A percentile compares a stretch with the other conserved stretches of the same genome.
phyloP scores from a whole-genome alignment of 768 basidiomycete genomes.

The Suillus lakei region DNA sequence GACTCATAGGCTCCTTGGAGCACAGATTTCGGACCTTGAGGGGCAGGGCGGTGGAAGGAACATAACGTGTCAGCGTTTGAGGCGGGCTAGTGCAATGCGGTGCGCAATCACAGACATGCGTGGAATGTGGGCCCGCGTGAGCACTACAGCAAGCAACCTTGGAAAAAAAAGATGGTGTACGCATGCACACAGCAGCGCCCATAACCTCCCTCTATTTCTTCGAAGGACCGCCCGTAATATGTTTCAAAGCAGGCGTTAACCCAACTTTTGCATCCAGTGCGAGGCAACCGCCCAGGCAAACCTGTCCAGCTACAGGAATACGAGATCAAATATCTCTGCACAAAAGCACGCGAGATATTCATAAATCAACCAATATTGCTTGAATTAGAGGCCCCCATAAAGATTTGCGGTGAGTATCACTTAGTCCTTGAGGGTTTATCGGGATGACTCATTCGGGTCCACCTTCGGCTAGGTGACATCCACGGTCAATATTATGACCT shows the following conservation, averaged over 20 bases:
- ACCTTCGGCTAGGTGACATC: slow-evolving; percentile 77
- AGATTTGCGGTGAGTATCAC: slow-evolving; percentile 88
- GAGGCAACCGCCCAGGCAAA: slow-evolving; percentile 98
- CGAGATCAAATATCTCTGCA: slow-evolving; percentile 99
- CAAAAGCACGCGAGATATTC: slow-evolving; percentile 98
- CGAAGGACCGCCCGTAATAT: slow-evolving; percentile 3
- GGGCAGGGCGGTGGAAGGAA: neutral
- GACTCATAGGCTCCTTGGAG: slow-evolving; percentile 15
- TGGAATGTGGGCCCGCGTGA: slow-evolving; percentile 9
- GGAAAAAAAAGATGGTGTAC: slow-evolving; percentile 13
- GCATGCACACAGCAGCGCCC: slow-evolving; percentile 7
- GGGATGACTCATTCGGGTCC: slow-evolving; percentile 27
- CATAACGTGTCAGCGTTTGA: neutral
- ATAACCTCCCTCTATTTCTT: slow-evolving; percentile 6
- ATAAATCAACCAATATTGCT: slow-evolving; percentile 98
- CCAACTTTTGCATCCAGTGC: slow-evolving; percentile 59
- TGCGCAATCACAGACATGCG: slow-evolving; percentile 1
- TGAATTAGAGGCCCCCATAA: slow-evolving; percentile 98
- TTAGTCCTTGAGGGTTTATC: slow-evolving; percentile 22
- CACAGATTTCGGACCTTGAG: slow-evolving; percentile 7
- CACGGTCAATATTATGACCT: slow-evolving; percentile 99
- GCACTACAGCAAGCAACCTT: slow-evolving; percentile 8
- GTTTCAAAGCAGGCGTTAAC: slow-evolving; percentile 5
- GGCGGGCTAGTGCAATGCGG: slow-evolving; percentile 1
- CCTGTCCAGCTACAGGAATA: slow-evolving; percentile 98